Evolutionary conservation across 805 yeast genomes (phyloP), one percentile per base, ranked within the genome.

Genomic region (Starmerella sirachaensis): DNA sequence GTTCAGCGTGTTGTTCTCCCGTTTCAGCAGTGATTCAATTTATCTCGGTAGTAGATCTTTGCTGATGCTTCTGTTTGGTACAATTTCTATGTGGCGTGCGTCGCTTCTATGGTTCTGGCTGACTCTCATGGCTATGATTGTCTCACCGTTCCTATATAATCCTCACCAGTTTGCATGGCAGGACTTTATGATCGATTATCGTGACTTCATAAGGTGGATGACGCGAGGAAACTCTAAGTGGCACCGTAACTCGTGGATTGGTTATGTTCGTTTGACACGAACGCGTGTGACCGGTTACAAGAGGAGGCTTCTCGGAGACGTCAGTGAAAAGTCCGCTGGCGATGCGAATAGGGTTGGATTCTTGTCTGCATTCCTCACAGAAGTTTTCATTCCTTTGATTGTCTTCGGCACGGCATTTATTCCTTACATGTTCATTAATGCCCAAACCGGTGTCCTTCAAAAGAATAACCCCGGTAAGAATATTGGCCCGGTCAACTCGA

Each of bases 101-200:
- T 82, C 96, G 29, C 68, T 91, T 52, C 62, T 88, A 47, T 91
- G 96, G 95, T 91, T 91, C 74, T 91, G 97, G 96, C 78, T 91
- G 42, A 79, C 94, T 14, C 66, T 85, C 51, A 69, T 85, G 33
- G 82, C 97, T 3, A 70, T 91, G 64, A 71, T 84, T 64, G 74
- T 84, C 51, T 78, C 97, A 33, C 98, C 98, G 54, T 85, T 88
- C 61, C 57, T 91, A 44, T 91, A 84, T 74, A 91, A 91, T 65
- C 98, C 98, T 33, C 96, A 88, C 65, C 97, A 91, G 68, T 91
- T 86, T 62, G 76, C 95, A 35, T 79, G 93, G 86, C 81, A 78
- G 58, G 96, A 86, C 63, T 88, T 80, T 74, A 84, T 88, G 64
- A 75, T 88, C 59, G 98, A 91, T 62, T 91, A 91, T 72, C 75